Evolutionary conservation across 139 green algal species (phyloP), one percentile per base, ranked within the genome.

Genomic region (Haematococcus lacustris): DNA sequence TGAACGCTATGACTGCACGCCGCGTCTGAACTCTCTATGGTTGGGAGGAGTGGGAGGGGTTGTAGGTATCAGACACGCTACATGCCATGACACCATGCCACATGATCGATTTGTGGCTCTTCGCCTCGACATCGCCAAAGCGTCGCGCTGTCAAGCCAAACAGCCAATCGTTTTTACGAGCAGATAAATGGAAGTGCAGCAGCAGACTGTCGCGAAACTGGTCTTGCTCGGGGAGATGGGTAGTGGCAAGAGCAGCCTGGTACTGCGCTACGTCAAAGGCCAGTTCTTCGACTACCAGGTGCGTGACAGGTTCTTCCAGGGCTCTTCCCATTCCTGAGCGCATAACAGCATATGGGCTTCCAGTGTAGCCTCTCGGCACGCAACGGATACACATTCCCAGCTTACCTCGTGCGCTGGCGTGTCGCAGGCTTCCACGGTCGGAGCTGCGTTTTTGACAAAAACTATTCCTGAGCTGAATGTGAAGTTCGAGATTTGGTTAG

Each of bases 221-320:
- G 94, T 98, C 30, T 83, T 98, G 17, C 83, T 98, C 33, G 95
- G 95, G 0, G 95, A 99, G 75, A 98, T 98, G 95, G 95, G 91
- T 43, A 88, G 87, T 25, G 95, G 95, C 13, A 99, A 99, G 81
- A 96, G 89, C 4, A 91, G 78, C 59, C 76, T 99, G 35, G 95
- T 98, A 40, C 81, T 98, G 39, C 85, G 95, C 38, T 99, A 98
- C 73, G 94, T 98, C 3, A 97, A 96, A 71, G 93, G 93, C 0
- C 89, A 97, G 73, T 99, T 98, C 80, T 96, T 95, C 70, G 95
- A 99, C 62, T 97, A 98, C 76, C 95, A 98, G 88, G 93, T 96
- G 65, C 13, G 83, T 70, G 9, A 9, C 26, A 40, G 57, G 57
- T 34, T 34, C 57, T 17, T 5, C 57, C n/a, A 65, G 5, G 21